Conservation (phyloP, 352 stramenopile genomes). For the Pythium apleroticum region DNA sequence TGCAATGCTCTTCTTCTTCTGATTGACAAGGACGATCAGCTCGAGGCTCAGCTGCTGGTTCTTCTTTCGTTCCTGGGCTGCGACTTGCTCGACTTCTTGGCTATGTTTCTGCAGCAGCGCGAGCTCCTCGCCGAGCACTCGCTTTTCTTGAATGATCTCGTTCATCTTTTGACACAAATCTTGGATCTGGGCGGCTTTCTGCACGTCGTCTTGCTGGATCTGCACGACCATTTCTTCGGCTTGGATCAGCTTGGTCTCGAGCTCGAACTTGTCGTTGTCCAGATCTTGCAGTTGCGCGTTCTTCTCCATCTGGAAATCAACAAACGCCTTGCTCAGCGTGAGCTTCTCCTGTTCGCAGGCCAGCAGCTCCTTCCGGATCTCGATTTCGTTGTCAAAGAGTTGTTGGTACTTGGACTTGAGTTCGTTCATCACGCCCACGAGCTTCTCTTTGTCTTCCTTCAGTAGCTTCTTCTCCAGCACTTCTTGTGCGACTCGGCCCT, state of each 20-base stretch:
- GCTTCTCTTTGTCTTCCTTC: slow-evolving; percentile 53
- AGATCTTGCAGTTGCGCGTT: slow-evolving; percentile 41
- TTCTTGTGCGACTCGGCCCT: slow-evolving; percentile 39
- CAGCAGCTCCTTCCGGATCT: slow-evolving; percentile 57
- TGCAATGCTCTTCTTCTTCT: slow-evolving; percentile 47
- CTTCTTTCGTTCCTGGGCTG: slow-evolving; percentile 47
- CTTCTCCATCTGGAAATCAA: slow-evolving; percentile 62
- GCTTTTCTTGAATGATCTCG: slow-evolving; percentile 49
- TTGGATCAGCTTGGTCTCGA: slow-evolving; percentile 59
- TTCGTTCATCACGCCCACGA: slow-evolving; percentile 38
- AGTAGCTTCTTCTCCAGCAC: slow-evolving; percentile 43
- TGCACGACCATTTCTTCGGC: slow-evolving; percentile 64
- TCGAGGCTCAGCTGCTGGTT: slow-evolving; percentile 72
- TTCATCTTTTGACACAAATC: slow-evolving; percentile 60
- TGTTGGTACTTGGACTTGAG: slow-evolving; percentile 59
- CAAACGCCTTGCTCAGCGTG: slow-evolving; percentile 60
- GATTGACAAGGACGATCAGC: slow-evolving; percentile 65
- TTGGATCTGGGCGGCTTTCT: slow-evolving; percentile 54
- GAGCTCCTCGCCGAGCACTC: slow-evolving; percentile 35
- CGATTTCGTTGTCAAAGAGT: slow-evolving; percentile 62
- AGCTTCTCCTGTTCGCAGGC: slow-evolving; percentile 69
- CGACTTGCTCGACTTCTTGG: slow-evolving; percentile 30
- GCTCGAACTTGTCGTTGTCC: slow-evolving; percentile 61
- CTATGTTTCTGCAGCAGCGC: slow-evolving; percentile 37
- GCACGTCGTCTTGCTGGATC: slow-evolving; percentile 57